Evolutionary conservation across 2,329 filamentous ascomycete genomes (phyloP), one percentile per base, ranked within the genome.

Genomic region (Fusarium scirpi): DNA sequence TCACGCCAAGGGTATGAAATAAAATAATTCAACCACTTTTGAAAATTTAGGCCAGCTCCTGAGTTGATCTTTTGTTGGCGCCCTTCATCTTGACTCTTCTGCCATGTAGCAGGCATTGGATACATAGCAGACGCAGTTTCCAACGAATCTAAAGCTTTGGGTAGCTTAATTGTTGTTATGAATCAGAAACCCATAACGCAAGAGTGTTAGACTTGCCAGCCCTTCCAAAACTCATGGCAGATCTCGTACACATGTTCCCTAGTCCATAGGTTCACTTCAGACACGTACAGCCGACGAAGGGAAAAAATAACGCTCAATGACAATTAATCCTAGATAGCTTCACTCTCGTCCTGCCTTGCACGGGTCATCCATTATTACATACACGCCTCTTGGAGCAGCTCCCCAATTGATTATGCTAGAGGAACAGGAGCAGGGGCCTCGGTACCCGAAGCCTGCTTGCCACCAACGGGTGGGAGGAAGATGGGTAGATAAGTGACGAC

Each of bases 401-500:
- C 30, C 44, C 43, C 32, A 25, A 38, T 38, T 24, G 13, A 57
- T 52, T 69, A 71, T 62, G 69, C 60, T 34, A 71, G 27, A 30
- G 69, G 69, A 53, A 62, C 65, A 47, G 69, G 69, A 43, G 69
- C 69, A 27, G 78, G 71, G 7, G 78, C 70, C 43, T 74, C 78
- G 49, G 81, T 82, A 47, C 76, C 74, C 32, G 81, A 79, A 43
- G 75, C 77, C 38, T 65, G 57, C 24, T 61, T 59, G 46, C 73
- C 76, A 69, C 77, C 57, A 18, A 76, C 70, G 12, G 82, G 83
- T 5, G 84, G 85, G 55, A 87, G 76, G 77, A 87, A 86, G 53
- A 87, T 78, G 24, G 84, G 84, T 56, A 86, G 79, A 67, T 87
- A 87, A 54, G 82, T 84, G 32, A 86, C 82, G 65, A 77, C 81